Conservation (phyloP, 1,139 yeast genomes). For the Yamadazyma diddensiae region DNA sequence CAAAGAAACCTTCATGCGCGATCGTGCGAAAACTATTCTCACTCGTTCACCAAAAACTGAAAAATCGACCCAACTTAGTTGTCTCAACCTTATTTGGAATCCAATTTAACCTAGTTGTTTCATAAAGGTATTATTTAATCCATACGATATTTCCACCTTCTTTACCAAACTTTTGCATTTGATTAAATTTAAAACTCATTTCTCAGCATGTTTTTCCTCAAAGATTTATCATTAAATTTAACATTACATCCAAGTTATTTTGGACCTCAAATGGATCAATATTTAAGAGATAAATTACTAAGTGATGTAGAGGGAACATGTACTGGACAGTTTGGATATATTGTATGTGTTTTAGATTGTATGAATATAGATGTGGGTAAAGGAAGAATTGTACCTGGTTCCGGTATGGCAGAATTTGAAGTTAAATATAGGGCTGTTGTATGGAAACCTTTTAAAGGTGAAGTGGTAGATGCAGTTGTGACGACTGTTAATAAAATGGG, state of each 20-base stretch:
- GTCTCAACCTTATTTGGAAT: too few relatives aligned
- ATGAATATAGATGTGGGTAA: conserved; percentile 94
- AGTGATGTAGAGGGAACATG: conserved; percentile 99
- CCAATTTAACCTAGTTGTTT: too few relatives aligned
- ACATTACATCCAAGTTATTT: conserved; percentile 96
- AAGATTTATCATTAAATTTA: conserved; percentile 86
- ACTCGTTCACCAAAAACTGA: conserved; percentile 4
- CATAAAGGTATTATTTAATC: too few relatives aligned
- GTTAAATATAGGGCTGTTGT: conserved; percentile 96
- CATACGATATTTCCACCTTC: neutral
- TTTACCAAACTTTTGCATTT: neutral
- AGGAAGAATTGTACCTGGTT: conserved; percentile 85
- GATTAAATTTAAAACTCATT: neutral
- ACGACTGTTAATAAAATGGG: conserved; percentile 96
- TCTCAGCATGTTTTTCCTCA: conserved; percentile 47
- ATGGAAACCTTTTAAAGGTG: conserved; percentile 98
- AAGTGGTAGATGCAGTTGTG: conserved; percentile 95
- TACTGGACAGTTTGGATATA: conserved; percentile 98
- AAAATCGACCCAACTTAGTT: too few relatives aligned
- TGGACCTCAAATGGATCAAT: conserved; percentile 97
- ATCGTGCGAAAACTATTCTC: conserved; percentile 2
- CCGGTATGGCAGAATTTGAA: conserved; percentile 94
- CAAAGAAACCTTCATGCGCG: neutral
- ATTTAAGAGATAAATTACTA: conserved; percentile 79
- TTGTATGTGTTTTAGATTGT: conserved; percentile 92